phyloP scores from a whole-genome alignment of 2,329 filamentous ascomycete genomes.

The Colletotrichum scovillei region DNA sequence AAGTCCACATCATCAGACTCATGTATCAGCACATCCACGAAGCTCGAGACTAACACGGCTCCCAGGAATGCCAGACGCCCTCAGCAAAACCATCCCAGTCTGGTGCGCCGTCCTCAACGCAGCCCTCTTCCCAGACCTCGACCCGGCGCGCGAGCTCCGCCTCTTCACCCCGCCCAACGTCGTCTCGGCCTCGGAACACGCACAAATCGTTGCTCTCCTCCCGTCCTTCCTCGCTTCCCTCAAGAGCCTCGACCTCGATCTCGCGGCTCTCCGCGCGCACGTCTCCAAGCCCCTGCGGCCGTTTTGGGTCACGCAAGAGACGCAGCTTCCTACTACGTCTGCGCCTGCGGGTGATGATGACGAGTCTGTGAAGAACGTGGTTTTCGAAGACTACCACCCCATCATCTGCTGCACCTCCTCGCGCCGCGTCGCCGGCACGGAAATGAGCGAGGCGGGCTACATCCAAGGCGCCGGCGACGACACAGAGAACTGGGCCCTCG shows the following conservation, averaged over 20 bases:
- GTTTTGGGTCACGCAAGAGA: conserved; percentile 83
- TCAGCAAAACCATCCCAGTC: conserved; percentile 92
- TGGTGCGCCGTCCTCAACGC: conserved; percentile 92
- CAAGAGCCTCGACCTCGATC: conserved; percentile 68
- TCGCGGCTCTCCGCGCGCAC: conserved; percentile 62
- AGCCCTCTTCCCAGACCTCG: conserved; percentile 74
- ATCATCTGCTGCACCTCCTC: conserved; percentile 90
- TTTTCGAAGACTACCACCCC: conserved; percentile 73
- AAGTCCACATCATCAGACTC: conserved; percentile 42
- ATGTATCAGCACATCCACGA: neutral
- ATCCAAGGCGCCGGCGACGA: conserved; percentile 97
- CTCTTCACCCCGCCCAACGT: conserved; percentile 79
- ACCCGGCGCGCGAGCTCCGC: conserved; percentile 40
- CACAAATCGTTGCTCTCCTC: conserved; percentile 77
- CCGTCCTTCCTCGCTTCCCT: conserved; percentile 65
- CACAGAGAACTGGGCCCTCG: conserved; percentile 90
- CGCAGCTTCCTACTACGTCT: conserved; percentile 53
- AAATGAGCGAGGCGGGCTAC: conserved; percentile 74
- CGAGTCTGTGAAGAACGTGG: neutral
- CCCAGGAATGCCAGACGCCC: conserved; percentile 89
- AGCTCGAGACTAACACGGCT: neutral
- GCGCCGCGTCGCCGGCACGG: conserved; percentile 74
- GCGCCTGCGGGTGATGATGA: neutral
- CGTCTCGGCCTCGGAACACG: conserved; percentile 79
- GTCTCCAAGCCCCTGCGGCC: conserved; percentile 80